A percentile compares a stretch with the other conserved stretches of the same genome.
phyloP scores from a whole-genome alignment of 139 green algal species.

The Astrephomene gubernaculifera region DNA sequence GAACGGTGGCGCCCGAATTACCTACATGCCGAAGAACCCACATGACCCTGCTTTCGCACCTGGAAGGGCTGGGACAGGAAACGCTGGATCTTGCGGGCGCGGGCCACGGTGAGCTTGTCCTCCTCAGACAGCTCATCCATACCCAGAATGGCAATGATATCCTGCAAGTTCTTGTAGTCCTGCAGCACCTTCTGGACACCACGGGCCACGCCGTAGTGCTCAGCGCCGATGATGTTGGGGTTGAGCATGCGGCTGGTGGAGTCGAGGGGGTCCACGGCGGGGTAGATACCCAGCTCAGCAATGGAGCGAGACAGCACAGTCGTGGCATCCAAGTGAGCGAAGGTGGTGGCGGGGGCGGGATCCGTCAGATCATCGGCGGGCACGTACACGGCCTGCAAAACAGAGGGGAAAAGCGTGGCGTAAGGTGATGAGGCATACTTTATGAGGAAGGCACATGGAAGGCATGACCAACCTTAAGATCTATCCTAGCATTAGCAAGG shows the following conservation, averaged over 20 bases:
- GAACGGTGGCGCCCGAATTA: too few relatives aligned
- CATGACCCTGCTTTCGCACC: too few relatives aligned
- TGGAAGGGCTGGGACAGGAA: constrained; percentile 99
- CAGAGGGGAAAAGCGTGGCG: too few relatives aligned
- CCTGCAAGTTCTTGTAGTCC: constrained; percentile 97
- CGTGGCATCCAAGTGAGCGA: constrained; percentile 98
- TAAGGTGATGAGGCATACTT: too few relatives aligned
- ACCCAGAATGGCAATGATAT: constrained; percentile 99
- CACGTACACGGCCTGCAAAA: constrained; percentile 97
- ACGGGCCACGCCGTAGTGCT: constrained; percentile 97
- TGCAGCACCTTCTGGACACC: constrained; percentile 98
- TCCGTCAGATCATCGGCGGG: constrained; percentile 99
- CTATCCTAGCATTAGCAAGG: too few relatives aligned
- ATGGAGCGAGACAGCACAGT: constrained; percentile 98
- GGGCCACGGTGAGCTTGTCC: constrained; percentile 98
- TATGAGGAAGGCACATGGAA: too few relatives aligned
- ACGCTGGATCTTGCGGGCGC: constrained; percentile 98
- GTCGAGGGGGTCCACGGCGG: constrained; percentile 98
- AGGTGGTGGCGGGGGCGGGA: constrained; percentile 97
- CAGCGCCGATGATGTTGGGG: constrained; percentile 92
- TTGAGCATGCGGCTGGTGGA: constrained; percentile 98
- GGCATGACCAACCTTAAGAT: too few relatives aligned
- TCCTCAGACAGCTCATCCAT: constrained; percentile 99
- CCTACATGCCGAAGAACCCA: too few relatives aligned
- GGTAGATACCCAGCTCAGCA: constrained; percentile 99